These are phyloP conservation scores for Yamadazyma jaroonii DNA, from an alignment of 1,139 yeast genomes.

Conservation along the genomic window DNA sequence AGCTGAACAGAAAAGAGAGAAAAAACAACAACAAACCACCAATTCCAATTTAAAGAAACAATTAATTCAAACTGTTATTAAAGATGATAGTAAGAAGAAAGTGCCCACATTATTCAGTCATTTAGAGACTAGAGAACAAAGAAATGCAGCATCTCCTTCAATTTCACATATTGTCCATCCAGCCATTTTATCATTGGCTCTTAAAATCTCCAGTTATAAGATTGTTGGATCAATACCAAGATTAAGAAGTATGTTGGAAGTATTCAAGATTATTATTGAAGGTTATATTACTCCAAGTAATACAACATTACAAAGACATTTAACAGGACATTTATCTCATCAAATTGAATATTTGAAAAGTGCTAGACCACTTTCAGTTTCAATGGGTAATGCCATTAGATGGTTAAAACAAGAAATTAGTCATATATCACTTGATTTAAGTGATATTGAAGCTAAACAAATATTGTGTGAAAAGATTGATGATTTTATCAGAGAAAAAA, in stretches of 20 bases:
- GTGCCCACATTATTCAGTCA: constrained; percentile 78
- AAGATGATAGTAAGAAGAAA: constrained; percentile 36
- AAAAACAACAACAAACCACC: constrained; percentile 35
- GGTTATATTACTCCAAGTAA: constrained; percentile 86
- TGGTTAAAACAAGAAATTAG: constrained; percentile 96
- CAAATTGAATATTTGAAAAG: constrained; percentile 92
- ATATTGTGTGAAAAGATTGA: constrained; percentile 67
- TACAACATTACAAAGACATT: constrained; percentile 81
- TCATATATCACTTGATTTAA: constrained; percentile 64
- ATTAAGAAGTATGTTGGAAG: constrained; percentile 79
- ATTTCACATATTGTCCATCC: constrained; percentile 83
- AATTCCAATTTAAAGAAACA: constrained; percentile 55
- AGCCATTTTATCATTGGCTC: constrained; percentile 71
- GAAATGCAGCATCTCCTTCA: constrained; percentile 63
- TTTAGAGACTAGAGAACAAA: constrained; percentile 77
- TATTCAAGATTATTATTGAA: constrained; percentile 74
- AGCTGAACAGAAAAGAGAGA: constrained; percentile 42
- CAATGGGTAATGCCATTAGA: constrained; percentile 98
- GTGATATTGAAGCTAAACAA: constrained; percentile 74
- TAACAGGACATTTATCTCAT: constrained; percentile 85
- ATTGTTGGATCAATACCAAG: constrained; percentile 90
- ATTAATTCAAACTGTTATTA: constrained; percentile 51
- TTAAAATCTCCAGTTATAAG: constrained; percentile 78
- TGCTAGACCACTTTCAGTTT: constrained; percentile 86
- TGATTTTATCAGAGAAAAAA: constrained; percentile 77